Conservation (phyloP, 495 filamentous ascomycete species). For the Penicillium parvum region DNA sequence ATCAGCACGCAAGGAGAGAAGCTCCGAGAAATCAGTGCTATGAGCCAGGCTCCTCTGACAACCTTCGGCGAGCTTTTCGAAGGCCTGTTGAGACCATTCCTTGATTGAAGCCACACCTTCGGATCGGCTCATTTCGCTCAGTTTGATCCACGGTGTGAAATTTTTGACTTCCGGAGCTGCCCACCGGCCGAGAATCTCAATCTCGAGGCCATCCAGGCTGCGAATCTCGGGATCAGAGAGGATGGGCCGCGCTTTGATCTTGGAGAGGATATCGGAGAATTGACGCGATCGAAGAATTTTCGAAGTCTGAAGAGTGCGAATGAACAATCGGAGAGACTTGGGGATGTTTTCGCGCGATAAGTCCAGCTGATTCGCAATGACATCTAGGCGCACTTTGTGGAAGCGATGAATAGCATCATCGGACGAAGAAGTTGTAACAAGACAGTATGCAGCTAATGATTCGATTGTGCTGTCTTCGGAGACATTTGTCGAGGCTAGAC, state of each 20-base stretch:
- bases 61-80: conserved; percentile 56
- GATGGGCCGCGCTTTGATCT: conserved; percentile 64
- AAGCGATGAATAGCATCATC: conserved; percentile 81
- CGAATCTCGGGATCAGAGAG: conserved; percentile 64
- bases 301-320: conserved; percentile 71
- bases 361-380: conserved; percentile 56
- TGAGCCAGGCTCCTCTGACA: conserved; percentile 51
- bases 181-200: conserved; percentile 82
- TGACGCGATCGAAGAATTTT: conserved; percentile 68
- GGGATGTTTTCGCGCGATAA: conserved; percentile 47
- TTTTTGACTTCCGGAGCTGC: conserved; percentile 76
- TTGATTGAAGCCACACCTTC: conserved; percentile 63
- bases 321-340: conserved; percentile 64
- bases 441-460: conserved; percentile 73
- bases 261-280: conserved; percentile 64
- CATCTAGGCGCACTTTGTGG: conserved; percentile 64
- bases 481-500: conserved; percentile 50
- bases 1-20: conserved; percentile 64
- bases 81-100: conserved; percentile 70
- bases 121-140: conserved; percentile 67
- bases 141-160: conserved; percentile 85
- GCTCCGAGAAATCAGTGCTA: conserved; percentile 57
- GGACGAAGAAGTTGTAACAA: conserved; percentile 76
- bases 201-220: conserved; percentile 61
- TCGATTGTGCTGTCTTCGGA: conserved; percentile 57